A percentile compares a stretch with the other conserved stretches of the same genome.
phyloP scores from a whole-genome alignment of 352 stramenopile genomes.

The Phytophthora colocasiae region DNA sequence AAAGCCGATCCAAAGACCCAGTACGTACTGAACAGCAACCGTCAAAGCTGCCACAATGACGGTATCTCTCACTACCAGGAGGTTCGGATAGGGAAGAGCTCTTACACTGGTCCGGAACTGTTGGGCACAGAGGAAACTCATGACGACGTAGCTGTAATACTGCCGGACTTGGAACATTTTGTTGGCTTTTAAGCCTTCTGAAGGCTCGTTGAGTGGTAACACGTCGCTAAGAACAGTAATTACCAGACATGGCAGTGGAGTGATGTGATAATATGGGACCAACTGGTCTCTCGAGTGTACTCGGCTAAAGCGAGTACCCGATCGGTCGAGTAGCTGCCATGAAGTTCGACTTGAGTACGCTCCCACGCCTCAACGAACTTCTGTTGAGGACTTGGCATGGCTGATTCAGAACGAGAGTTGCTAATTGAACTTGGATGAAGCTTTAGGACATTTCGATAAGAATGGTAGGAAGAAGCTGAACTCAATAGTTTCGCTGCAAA shows the following conservation, averaged over 20 bases:
- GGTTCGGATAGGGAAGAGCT: slow-evolving; percentile 18
- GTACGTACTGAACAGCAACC: background rate
- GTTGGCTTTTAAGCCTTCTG: slow-evolving; percentile 10
- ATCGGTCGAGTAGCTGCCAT: slow-evolving; percentile 6
- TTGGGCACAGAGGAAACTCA: slow-evolving; percentile 13
- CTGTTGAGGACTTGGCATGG: too few species aligned
- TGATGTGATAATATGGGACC: background rate
- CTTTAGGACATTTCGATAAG: too few species aligned
- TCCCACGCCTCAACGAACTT: too few species aligned
- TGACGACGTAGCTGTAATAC: slow-evolving; percentile 26
- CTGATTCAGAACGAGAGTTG: too few species aligned
- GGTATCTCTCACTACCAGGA: background rate
- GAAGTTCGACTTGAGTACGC: slow-evolving; percentile 2
- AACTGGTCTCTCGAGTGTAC: slow-evolving; percentile 9
- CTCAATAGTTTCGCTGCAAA: too few species aligned
- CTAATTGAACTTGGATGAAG: too few species aligned
- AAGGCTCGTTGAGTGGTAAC: slow-evolving; percentile 13
- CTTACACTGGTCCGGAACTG: slow-evolving; percentile 24
- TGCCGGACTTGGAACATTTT: slow-evolving; percentile 21
- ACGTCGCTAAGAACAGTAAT: slow-evolving; percentile 17
- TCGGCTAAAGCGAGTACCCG: background rate
- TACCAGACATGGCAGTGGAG: slow-evolving; percentile 19
- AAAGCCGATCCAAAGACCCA: slow-evolving; percentile 16
- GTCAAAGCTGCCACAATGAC: slow-evolving; percentile 13
- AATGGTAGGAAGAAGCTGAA: too few species aligned